phyloP scores from a whole-genome alignment of 2,329 filamentous ascomycete species.

The Fusarium nygamai region DNA sequence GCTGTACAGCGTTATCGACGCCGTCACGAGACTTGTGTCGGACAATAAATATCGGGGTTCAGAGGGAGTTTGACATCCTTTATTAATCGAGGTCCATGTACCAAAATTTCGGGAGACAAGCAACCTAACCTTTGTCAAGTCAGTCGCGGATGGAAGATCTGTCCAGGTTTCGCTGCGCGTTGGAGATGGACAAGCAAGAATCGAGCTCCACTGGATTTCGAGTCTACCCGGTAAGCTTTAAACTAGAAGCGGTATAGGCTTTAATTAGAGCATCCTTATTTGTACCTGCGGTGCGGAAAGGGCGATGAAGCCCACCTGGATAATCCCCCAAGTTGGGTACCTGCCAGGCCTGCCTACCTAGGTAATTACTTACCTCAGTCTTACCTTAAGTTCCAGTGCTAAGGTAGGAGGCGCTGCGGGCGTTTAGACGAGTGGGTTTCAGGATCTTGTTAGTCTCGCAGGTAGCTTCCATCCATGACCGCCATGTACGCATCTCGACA shows the following conservation, averaged over 20 bases:
- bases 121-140: constrained; percentile 31
- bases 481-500: background rate
- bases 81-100: background rate
- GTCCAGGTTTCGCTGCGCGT: constrained; percentile 19
- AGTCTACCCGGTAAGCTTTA: constrained; percentile 2
- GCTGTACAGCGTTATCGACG: background rate
- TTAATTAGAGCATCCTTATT: constrained; percentile 15
- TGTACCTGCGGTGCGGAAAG: background rate
- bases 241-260: constrained; percentile 6
- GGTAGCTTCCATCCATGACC: background rate
- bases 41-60: background rate
- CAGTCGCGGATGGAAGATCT: constrained; percentile 30
- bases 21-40: constrained; percentile 15
- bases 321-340: background rate
- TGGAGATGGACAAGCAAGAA: constrained; percentile 19
- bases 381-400: background rate
- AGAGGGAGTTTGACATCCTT: background rate
- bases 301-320: background rate
- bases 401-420: background rate
- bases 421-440: background rate
- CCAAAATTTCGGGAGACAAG: constrained; percentile 32
- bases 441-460: background rate
- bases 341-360: background rate
- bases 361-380: background rate
- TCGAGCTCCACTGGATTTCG: background rate